Percentiles rank a stretch among this genome's conserved stretches.
Evolutionary conservation across 1,284 basidiomycete genomes (phyloP).

Genomic region (Cryptococcus sp.): DNA sequence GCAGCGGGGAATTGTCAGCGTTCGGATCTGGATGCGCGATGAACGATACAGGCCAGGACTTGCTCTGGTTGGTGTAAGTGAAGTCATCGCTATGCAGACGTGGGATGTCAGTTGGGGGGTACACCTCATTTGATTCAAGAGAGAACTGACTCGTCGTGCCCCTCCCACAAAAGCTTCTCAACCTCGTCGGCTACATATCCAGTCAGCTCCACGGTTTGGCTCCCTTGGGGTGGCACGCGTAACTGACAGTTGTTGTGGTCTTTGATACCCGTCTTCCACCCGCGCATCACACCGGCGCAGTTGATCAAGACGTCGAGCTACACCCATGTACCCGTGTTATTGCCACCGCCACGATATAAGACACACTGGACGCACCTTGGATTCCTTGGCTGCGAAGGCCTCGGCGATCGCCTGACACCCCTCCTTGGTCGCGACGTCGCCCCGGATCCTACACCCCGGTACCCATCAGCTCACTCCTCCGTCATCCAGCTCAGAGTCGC

Average conservation of each 20-base stretch:
- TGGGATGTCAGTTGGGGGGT: not conserved
- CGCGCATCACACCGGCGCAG: conserved; percentile 38
- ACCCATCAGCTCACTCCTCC: not conserved
- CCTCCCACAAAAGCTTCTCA: conserved; percentile 38
- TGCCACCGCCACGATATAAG: no score
- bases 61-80: conserved; percentile 31
- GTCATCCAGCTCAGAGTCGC: not conserved
- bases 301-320: conserved; percentile 46
- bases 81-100: conserved; percentile 41
- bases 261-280: conserved; percentile 27
- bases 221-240: not conserved
- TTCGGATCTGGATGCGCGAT: no score
- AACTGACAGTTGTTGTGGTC: conserved; percentile 36
- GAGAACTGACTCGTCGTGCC: conserved; percentile 31
- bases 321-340: not conserved
- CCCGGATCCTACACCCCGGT: conserved; percentile 34
- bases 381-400: conserved; percentile 29
- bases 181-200: conserved; percentile 31
- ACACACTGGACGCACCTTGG: conserved; percentile 9
- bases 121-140: not conserved
- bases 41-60: conserved; percentile 1
- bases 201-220: not conserved
- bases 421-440: conserved; percentile 45
- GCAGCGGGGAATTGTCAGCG: no score
- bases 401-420: conserved; percentile 37